Evolutionary conservation across 139 green algal genomes (phyloP).

Genomic region (Closterium sp.): DNA sequence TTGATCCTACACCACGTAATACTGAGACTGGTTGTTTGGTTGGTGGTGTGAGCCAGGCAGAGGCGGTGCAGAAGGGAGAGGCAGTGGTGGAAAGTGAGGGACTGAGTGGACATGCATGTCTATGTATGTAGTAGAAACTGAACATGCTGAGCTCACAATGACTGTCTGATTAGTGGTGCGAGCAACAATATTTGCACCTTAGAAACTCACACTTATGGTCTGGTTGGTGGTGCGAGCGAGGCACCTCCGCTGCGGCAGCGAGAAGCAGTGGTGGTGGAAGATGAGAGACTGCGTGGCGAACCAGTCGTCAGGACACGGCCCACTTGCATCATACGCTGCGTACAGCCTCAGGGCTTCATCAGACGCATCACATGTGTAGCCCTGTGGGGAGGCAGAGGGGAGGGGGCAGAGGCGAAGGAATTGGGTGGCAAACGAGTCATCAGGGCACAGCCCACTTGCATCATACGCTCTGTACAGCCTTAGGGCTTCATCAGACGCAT

Average conservation of each 20-base stretch:
- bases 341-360: not conserved
- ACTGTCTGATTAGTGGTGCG: no score
- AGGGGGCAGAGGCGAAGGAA: not conserved
- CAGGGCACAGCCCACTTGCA: not conserved
- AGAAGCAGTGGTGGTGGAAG: not conserved
- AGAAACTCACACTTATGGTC: no score
- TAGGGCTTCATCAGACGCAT: not conserved
- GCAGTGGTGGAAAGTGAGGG: no score
- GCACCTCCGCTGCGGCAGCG: not conserved
- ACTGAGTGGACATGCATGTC: no score
- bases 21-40: no score
- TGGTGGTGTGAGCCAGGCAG: no score
- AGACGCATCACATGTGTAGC: not conserved
- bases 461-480: not conserved
- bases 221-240: not conserved
- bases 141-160: no score
- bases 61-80: no score
- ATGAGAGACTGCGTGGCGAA: not conserved
- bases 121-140: no score
- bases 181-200: no score
- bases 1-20: no score
- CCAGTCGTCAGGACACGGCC: no score
- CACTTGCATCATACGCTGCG: not conserved
- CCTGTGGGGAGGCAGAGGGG: not conserved
- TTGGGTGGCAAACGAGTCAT: not conserved